Evolutionary conservation across 2,329 filamentous ascomycete genomes (phyloP), one percentile per base, ranked within the genome.

Genomic region (Penicillium hesseltinei): DNA sequence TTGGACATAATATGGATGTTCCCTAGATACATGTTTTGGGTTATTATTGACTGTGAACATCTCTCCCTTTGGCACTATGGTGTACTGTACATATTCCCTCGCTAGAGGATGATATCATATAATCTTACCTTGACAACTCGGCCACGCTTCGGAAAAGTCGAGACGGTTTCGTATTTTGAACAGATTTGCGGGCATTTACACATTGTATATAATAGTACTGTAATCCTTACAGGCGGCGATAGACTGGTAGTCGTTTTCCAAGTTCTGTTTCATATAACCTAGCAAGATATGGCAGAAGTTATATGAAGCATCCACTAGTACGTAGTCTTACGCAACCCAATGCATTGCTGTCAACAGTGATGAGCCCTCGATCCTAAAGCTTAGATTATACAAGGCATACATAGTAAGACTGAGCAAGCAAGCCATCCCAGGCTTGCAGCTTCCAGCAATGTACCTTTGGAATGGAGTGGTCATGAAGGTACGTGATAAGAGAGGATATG

Each of bases 401-500:
- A n/a, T 27, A 11, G 13, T 33, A 23, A 17, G 13, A 47, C 13
- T n/a, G 21, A 25, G 31, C 21, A 45, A 49, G 15, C 31, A 47
- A 35, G 13, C 8, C 8, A 2, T 27, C 9, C 10, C 3, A 43
- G 15, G n/a, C 21, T 23, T 46, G n/a, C 11, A 40, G 23, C 35
- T 36, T 46, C 31, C n/a, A 47, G 47, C 17, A 21, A 27, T 49
- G 9, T 40, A 38, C n/a, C 25, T 21, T 53, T 40, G 35, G 31
- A 48, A 42, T 46, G 31, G 51, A 42, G 40, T 51, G 49, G 27
- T 63, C 60, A 53, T 64, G 44, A 59, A 40, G 52, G 54, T 54
- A 47, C 57, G 42, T 63, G 56, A 61, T 54, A 60, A 59, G 61
- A 63, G 59, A 58, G 56, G 58, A 66, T 69, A 69, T 69, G 60